Conservation (phyloP, 2,329 filamentous ascomycete genomes). For the Cladosporium austrohemisphaericum region DNA sequence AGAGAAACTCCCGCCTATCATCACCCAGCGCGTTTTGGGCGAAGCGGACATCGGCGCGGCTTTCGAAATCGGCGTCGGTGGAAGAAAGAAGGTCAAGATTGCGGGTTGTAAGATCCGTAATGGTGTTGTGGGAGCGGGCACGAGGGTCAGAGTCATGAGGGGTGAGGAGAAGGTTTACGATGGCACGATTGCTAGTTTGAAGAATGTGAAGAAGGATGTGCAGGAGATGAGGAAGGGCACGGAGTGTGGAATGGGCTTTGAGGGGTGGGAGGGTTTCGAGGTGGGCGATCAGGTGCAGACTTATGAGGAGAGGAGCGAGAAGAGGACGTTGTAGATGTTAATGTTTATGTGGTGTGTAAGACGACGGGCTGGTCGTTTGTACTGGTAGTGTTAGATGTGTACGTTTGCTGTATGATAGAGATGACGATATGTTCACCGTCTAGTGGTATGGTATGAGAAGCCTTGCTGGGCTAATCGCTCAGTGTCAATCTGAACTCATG, state of each 20-base stretch:
- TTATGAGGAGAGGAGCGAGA: constrained; percentile 75
- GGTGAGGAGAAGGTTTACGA: constrained; percentile 68
- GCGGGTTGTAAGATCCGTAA: constrained; percentile 87
- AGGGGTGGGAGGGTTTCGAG: constrained; percentile 71
- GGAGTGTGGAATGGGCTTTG: constrained; percentile 90
- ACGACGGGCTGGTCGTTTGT: too few species aligned
- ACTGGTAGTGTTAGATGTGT: too few species aligned
- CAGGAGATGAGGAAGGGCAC: constrained; percentile 82
- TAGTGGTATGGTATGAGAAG: background rate
- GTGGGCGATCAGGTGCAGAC: constrained; percentile 83
- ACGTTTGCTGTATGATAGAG: background rate
- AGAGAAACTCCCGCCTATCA: constrained; percentile 62
- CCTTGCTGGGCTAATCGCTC: too few species aligned
- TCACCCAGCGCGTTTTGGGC: constrained; percentile 70
- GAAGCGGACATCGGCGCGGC: constrained; percentile 82
- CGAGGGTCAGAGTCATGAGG: constrained; percentile 68
- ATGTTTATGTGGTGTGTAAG: too few species aligned
- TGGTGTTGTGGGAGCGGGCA: constrained; percentile 62
- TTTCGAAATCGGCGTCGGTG: constrained; percentile 79
- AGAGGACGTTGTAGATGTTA: constrained; percentile 51
- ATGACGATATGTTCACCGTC: background rate
- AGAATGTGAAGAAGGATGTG: constrained; percentile 89
- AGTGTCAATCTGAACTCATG: too few species aligned
- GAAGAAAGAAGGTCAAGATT: constrained; percentile 66
- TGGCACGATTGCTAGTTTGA: constrained; percentile 71